phyloP scores from a whole-genome alignment of 306 rosid genomes.

The Calophaca sinica region DNA sequence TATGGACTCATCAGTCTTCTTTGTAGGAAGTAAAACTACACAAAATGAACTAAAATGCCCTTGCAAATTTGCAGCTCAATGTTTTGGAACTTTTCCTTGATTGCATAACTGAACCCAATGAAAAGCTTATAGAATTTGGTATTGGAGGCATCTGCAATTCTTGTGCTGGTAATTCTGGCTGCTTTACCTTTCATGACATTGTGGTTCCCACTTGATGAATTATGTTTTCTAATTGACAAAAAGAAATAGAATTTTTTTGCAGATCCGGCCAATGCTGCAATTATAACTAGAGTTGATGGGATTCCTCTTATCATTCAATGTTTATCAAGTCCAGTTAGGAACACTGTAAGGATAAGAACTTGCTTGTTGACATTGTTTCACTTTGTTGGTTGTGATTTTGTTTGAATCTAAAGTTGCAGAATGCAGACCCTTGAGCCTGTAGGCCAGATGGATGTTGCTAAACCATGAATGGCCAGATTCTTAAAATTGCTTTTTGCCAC shows the following conservation, averaged over 20 bases:
- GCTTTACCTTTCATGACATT: slow-evolving; percentile 20
- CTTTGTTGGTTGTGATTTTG: slow-evolving; percentile 20
- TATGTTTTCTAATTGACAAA: slow-evolving; percentile 39
- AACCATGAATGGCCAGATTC: too few species aligned
- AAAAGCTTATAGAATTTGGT: slow-evolving; percentile 90
- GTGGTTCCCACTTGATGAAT: slow-evolving; percentile 21
- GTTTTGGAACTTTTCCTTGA: slow-evolving; percentile 88
- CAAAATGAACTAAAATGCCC: slow-evolving; percentile 1
- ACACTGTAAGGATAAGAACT: slow-evolving; percentile 70
- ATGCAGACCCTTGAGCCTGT: slow-evolving; percentile 11
- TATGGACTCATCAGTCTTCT: slow-evolving; percentile 40
- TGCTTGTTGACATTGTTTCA: slow-evolving; percentile 27
- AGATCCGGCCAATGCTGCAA: slow-evolving; percentile 74
- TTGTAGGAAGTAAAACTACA: background rate
- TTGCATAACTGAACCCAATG: slow-evolving; percentile 88
- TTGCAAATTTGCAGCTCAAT: slow-evolving; percentile 65
- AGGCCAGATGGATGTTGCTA: background rate
- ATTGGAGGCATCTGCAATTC: slow-evolving; percentile 90
- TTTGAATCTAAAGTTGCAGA: slow-evolving; percentile 15
- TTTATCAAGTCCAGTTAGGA: slow-evolving; percentile 87
- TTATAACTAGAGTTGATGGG: slow-evolving; percentile 64
- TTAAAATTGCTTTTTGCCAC: too few species aligned
- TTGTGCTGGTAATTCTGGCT: slow-evolving; percentile 66
- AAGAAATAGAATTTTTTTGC: slow-evolving; percentile 10
- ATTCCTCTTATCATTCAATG: slow-evolving; percentile 81